Evolutionary conservation across 1,284 basidiomycete species (phyloP), one percentile per base, ranked within the genome.

Genomic region (Austropuccinia psidii): DNA sequence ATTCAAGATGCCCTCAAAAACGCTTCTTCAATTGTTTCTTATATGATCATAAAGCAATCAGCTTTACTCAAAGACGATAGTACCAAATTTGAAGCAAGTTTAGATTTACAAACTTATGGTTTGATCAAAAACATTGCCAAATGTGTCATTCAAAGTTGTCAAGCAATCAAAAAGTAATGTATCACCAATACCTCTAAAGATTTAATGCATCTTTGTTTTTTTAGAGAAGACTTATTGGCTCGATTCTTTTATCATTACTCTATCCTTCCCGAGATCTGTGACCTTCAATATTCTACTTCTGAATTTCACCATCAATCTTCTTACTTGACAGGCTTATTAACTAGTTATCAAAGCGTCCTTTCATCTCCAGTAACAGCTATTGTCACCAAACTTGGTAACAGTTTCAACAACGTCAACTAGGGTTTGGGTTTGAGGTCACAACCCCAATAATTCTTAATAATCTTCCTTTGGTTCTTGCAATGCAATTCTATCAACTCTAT

Each of bases 371-470:
- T n/a, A n/a, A n/a, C n/a, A n/a, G n/a, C n/a, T n/a, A n/a, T n/a
- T n/a, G n/a, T n/a, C 29, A 24, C 11, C 41, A 11, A 33, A 21
- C 31, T 31, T 1, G 21, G 24, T 43, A 45, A 21, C n/a, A 15
- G 50, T 47, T 47, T 13, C 35, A 54, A 5, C 21, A 68, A 57
- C 65, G 55, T n/a, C 68, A 72, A 31, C 52, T 73, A 21, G 33
- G 47, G 35, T 73, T 73, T 21, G 47, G 55, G 21, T 57, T 73
- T 33, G 47, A 73, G 47, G 54, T 73, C 50, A 73, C 70, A n/a
- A 62, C 60, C 13, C 70, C 70, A 35, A 52, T 64, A 35, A 73
- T 73, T n/a, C 57, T 64, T 19, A 64, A 73, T 29, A 73, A 73
- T 52, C 24, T 73, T 33, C 37, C 60, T 3, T 33, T 73, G 70